These are phyloP conservation scores for Marasmius sp. DNA, from an alignment of 1,284 basidiomycete species.

Conservation along the genomic window DNA sequence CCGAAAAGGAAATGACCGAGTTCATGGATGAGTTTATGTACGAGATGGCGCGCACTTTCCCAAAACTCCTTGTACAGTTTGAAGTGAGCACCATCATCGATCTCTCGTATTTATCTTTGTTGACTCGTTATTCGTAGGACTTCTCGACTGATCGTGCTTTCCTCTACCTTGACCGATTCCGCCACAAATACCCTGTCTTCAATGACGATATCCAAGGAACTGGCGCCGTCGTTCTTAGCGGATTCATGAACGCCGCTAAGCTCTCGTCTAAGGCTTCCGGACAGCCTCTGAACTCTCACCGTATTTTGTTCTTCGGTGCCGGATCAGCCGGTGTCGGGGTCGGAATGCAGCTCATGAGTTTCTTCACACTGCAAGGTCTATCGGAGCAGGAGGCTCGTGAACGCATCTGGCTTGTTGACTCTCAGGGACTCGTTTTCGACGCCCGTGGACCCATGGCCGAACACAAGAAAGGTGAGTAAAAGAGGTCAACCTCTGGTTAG, in stretches of 20 bases:
- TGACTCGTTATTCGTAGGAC: conserved; percentile 45
- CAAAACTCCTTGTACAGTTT: conserved; percentile 88
- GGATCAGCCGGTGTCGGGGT: conserved; percentile 91
- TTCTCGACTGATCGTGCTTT: conserved; percentile 89
- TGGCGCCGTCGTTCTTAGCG: conserved; percentile 88
- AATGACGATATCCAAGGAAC: conserved; percentile 93
- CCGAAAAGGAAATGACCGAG: conserved; percentile 65
- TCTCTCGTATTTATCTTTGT: conserved; percentile 6
- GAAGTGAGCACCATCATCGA: conserved; percentile 50
- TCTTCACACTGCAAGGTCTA: conserved; percentile 82
- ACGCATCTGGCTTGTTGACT: conserved; percentile 85
- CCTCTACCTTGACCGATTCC: conserved; percentile 63
- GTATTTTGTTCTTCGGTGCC: conserved; percentile 90
- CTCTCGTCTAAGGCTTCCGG: conserved; percentile 74
- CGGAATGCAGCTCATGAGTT: conserved; percentile 85
- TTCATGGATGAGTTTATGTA: conserved; percentile 96
- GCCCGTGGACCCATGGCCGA: conserved; percentile 72
- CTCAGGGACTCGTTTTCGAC: conserved; percentile 81
- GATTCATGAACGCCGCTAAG: conserved; percentile 87
- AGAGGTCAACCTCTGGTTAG: conserved; percentile 1
- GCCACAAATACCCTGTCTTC: conserved; percentile 62
- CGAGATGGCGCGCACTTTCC: conserved; percentile 74
- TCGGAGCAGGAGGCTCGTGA: conserved; percentile 76
- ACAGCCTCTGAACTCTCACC: conserved; percentile 70
- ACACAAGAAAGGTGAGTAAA: conserved; percentile 74